Conservation (phyloP, 2,329 filamentous ascomycete genomes). For the Myriosclerotinia curreyana region DNA sequence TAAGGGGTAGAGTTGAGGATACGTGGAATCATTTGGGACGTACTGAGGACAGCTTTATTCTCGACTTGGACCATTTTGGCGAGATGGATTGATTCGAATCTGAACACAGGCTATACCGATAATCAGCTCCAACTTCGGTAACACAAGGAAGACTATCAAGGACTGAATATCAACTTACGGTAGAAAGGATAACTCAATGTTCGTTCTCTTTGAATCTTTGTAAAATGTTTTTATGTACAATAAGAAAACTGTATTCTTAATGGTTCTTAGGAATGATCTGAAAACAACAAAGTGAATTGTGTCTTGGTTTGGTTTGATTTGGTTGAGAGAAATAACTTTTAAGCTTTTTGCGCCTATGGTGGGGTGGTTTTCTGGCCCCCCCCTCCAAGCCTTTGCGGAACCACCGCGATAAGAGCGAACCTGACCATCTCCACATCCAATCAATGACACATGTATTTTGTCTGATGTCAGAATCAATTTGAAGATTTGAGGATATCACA, state of each 20-base stretch:
- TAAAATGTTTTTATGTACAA: conserved; percentile 3
- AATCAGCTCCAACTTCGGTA: conserved; percentile 27
- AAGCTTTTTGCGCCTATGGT: conserved; percentile 14
- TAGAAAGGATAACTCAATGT: not conserved
- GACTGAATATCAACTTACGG: conserved; percentile 9
- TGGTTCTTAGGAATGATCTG: too few relatives aligned
- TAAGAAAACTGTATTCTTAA: not conserved
- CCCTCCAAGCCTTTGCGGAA: conserved; percentile 23
- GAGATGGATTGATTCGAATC: conserved; percentile 20
- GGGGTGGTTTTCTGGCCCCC: conserved; percentile 26
- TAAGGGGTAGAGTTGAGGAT: conserved; percentile 27
- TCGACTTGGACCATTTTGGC: conserved; percentile 57
- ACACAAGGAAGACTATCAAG: conserved; percentile 8
- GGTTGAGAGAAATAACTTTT: conserved; percentile 18
- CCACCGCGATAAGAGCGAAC: conserved; percentile 24
- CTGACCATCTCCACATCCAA: conserved; percentile 8
- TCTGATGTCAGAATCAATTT: conserved; percentile 22
- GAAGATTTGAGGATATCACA: not conserved
- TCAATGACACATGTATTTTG: conserved; percentile 23
- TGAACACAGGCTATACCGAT: conserved; percentile 19
- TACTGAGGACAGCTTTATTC: conserved; percentile 67
- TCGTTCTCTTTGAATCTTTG: not conserved
- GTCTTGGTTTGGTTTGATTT: conserved; percentile 3
- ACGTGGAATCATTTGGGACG: conserved; percentile 40
- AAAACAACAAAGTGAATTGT: not conserved